Base-by-base conservation (phyloP, 2,329 filamentous ascomycete species). In the Madurella mycetomatis region DNA sequence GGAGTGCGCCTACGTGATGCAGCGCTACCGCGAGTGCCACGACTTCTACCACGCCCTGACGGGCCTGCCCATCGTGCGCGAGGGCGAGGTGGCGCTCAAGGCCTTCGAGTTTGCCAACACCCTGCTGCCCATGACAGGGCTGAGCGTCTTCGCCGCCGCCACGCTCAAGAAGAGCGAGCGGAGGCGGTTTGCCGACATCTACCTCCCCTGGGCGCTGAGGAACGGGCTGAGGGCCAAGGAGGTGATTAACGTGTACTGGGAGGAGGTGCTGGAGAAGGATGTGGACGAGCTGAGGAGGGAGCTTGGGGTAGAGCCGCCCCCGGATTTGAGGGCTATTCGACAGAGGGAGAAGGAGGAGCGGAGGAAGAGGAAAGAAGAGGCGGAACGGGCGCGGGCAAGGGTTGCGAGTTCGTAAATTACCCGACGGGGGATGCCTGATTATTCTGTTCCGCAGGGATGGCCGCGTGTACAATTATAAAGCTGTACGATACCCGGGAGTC, bases 1-100 rank as follows among this genome's bases (percentile, higher is more conserved):
- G 64, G 94, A 99, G 73, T 95, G 92, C 69, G 94, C 94, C 37
- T 99, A 97, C 74, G 94, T 97, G 16, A 95, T 99, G 88, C 94
- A 97, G 76, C 84, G 94, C 51, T 99, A 99, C 72, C 85, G 94
- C 58, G 94, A 99, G 73, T 95, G 88, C 62, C 94, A 99, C 71
- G 94, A 99, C 70, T 96, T 99, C 72, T 96, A 95, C 74, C 94
- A 99, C 71, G 92, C 94, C 0, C 77, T 99, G 49, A 96, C 92
- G 0, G 92, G 92, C 0, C 73, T 99, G 46, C 94, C 94, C 0
- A 83, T 95, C 41, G 87, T 96, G 59, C 82, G 91, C n/a, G 94
- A 99, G 75, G 94, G 94, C 25, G 94, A 99, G 76, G 82, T 99
- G 12, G 94, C 92, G n/a, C 80, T 99, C 62, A 99, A 99, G 74